These are phyloP conservation scores for Alternaria brassicae DNA, from an alignment of 2,329 filamentous ascomycete species.

Conservation along the genomic window DNA sequence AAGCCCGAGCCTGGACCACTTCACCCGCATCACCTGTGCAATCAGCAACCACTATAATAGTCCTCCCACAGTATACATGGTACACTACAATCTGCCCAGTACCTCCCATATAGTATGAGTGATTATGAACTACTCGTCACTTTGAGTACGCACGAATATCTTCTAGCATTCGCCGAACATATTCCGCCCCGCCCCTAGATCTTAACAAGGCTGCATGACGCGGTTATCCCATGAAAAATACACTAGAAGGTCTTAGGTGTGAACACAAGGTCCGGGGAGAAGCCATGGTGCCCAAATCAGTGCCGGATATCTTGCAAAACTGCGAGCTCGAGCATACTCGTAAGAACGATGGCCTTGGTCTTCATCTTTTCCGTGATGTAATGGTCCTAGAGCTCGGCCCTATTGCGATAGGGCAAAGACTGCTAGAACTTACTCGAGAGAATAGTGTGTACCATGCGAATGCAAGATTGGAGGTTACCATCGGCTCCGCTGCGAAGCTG, in stretches of 20 bases:
- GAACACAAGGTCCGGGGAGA: background rate
- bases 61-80: background rate
- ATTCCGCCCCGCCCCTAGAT: background rate
- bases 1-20: conserved; percentile 6
- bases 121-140: background rate
- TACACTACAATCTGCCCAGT: background rate
- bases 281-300: background rate
- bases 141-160: background rate
- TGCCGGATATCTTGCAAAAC: background rate
- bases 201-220: conserved; percentile 1
- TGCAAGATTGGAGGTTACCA: background rate
- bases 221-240: conserved; percentile 12
- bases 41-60: background rate
- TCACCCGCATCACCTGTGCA: background rate
- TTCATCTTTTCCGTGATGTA: background rate
- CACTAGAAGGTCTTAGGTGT: background rate
- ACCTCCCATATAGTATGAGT: background rate
- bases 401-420: background rate
- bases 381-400: background rate
- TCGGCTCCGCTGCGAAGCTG: background rate
- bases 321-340: background rate
- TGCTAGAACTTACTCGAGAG: background rate
- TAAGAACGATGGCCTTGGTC: no score
- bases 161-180: background rate
- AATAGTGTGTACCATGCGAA: background rate